These are phyloP conservation scores for Rubia peregrina DNA, from an alignment of 305 asterid genomes.

Conservation along the genomic window DNA sequence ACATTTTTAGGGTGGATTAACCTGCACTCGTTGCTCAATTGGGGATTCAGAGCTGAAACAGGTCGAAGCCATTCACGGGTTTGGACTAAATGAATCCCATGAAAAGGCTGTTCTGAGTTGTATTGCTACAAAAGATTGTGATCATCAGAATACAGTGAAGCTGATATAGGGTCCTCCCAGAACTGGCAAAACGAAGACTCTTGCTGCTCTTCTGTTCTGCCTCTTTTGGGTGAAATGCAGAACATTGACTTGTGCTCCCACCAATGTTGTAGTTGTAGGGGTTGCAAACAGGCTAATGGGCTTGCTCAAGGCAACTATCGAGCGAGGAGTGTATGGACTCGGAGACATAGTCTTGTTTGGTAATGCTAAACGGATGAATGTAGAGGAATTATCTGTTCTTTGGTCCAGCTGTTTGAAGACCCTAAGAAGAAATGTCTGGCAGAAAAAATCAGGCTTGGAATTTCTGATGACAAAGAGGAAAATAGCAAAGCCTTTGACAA, in stretches of 20 bases:
- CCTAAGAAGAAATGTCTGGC: constrained; percentile 30
- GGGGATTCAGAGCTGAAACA: constrained; percentile 8
- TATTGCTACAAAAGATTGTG: constrained; percentile 24
- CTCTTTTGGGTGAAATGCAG: constrained; percentile 27
- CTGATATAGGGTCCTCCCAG: constrained; percentile 52
- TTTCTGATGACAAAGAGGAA: constrained; percentile 4
- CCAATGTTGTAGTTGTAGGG: constrained; percentile 34
- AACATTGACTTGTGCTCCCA: constrained; percentile 40
- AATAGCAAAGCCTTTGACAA: constrained; percentile 33
- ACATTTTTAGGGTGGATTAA: constrained; percentile 10
- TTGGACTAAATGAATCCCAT: constrained; percentile 29
- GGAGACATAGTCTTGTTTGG: constrained; percentile 68
- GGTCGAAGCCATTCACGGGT: constrained; percentile 4
- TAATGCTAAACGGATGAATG: constrained; percentile 62
- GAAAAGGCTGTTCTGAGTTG: constrained; percentile 25
- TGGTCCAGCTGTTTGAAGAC: constrained; percentile 41
- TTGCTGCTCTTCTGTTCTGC: constrained; percentile 22
- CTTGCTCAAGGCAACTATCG: constrained; percentile 19
- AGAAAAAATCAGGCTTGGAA: not conserved
- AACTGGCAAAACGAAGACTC: constrained; percentile 40
- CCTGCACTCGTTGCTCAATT: constrained; percentile 25
- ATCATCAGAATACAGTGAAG: constrained; percentile 21
- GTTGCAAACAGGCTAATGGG: constrained; percentile 24
- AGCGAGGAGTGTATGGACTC: constrained; percentile 32
- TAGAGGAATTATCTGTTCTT: constrained; percentile 26